Base-by-base conservation (phyloP, 2,329 filamentous ascomycete species). In the Lasiodiplodia hormozganensis region DNA sequence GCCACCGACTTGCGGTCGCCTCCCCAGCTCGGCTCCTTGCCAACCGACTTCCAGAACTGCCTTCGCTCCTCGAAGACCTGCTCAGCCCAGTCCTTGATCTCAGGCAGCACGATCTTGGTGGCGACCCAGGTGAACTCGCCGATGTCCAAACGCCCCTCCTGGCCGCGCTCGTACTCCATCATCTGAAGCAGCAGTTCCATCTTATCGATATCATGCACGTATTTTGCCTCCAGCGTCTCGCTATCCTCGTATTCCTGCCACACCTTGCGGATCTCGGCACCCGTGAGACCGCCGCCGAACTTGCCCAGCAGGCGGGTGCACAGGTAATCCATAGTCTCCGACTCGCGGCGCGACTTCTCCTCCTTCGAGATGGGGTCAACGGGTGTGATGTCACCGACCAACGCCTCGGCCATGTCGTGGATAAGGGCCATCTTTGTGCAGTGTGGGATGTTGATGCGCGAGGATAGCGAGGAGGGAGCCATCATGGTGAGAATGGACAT, bases 401-500 rank as follows among this genome's bases (percentile, higher is more conserved):
- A 85, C 4, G 92, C 86, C 81, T 99, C 96, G 12, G 96, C 96
- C 93, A 99, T 97, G 82, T 99, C 96, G 84, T 99, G 96, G 54
- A 99, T 85, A 40, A 99, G 86, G 31, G 94, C 95, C 94, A 99
- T 97, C 82, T 93, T 93, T 74, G 93, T 95, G 85, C 96, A 99
- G 73, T 90, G 90, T 31, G 87, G 82, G 49, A 97, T 86, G 77
- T 98, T 91, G 75, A 98, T 85, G 49, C 87, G 87, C 0, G 88
- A 82, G 2, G 89, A 85, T 12, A 97, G 87, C 1, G 90, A 82
- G 0, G 92, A 86, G 1, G 96, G 95, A 2, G 93, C 94, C 72
- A 97, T 88, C 90, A 99, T 92, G 71, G 93, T 94, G 80, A 99
- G 93, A 73, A 99, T 88, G 62, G 94, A 93, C 96, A 99, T 99